These are phyloP conservation scores for Colletotrichum coccodes DNA, from an alignment of 2,329 filamentous ascomycete species.

Conservation along the genomic window DNA sequence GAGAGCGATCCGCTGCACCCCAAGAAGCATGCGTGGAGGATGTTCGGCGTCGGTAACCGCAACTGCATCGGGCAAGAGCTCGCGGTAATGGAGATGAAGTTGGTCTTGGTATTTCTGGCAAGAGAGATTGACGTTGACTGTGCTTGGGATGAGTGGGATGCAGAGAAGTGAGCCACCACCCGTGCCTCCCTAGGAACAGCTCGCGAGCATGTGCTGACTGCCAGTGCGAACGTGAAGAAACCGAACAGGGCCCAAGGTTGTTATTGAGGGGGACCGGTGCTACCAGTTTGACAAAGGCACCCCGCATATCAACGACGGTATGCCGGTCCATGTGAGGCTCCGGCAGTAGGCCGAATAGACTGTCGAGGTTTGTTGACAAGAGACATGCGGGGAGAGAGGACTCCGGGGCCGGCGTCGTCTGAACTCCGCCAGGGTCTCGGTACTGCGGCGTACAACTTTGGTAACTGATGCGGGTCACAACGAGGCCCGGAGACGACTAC, in stretches of 20 bases:
- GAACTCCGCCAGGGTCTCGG: neutral
- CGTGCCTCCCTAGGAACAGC: too few species aligned
- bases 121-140: conserved; percentile 61
- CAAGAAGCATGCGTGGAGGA: conserved; percentile 54
- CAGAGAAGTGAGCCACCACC: conserved; percentile 36
- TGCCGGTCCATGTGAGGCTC: conserved; percentile 47
- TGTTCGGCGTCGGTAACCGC: conserved; percentile 62
- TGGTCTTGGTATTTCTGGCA: conserved; percentile 58
- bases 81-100: conserved; percentile 62
- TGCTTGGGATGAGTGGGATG: conserved; percentile 52
- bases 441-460: too few species aligned
- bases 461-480: too few species aligned
- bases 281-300: conserved; percentile 42
- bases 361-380: neutral
- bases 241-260: conserved; percentile 37
- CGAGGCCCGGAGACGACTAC: too few species aligned
- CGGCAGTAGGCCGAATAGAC: neutral
- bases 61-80: conserved; percentile 67
- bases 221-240: conserved; percentile 23
- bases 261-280: conserved; percentile 42
- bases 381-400: too few species aligned
- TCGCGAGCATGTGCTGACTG: neutral
- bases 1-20: conserved; percentile 26
- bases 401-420: neutral
- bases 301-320: conserved; percentile 48